phyloP scores from a whole-genome alignment of 2,329 filamentous ascomycete species.

The Colletotrichum sp. region DNA sequence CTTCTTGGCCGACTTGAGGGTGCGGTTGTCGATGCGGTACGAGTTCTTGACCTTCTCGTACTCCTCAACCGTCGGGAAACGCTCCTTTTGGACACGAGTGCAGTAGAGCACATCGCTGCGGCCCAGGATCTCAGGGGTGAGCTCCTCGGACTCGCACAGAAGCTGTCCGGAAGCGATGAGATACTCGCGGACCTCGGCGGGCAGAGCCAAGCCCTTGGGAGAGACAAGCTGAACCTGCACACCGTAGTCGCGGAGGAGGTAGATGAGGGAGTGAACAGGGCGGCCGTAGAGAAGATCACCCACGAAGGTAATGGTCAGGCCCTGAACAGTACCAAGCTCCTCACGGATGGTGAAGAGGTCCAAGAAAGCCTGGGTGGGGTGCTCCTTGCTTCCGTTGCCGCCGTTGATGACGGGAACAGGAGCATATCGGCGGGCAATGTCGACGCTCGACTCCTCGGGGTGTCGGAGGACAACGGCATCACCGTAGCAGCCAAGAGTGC shows the following conservation, averaged over 20 bases:
- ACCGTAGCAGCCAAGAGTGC: constrained; percentile 91
- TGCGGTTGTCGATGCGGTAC: constrained; percentile 88
- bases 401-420: constrained; percentile 95
- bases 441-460: constrained; percentile 80
- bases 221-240: constrained; percentile 92
- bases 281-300: constrained; percentile 94
- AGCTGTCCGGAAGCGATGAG: constrained; percentile 79
- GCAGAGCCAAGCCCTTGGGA: constrained; percentile 79
- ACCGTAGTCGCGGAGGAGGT: constrained; percentile 94
- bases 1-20: constrained; percentile 88
- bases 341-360: constrained; percentile 99
- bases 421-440: constrained; percentile 84
- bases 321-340: constrained; percentile 93
- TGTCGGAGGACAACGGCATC: constrained; percentile 97
- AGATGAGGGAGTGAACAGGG: constrained; percentile 92
- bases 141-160: constrained; percentile 73
- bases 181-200: constrained; percentile 73
- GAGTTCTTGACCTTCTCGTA: constrained; percentile 90
- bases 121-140: constrained; percentile 87
- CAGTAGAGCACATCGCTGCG: constrained; percentile 94
- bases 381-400: constrained; percentile 93
- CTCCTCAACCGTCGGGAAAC: constrained; percentile 80
- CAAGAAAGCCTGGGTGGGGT: constrained; percentile 96
- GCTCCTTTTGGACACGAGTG: constrained; percentile 95
- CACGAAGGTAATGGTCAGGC: constrained; percentile 93